Base-by-base conservation (phyloP, 495 filamentous ascomycete genomes). In the Letharia columbiana region DNA sequence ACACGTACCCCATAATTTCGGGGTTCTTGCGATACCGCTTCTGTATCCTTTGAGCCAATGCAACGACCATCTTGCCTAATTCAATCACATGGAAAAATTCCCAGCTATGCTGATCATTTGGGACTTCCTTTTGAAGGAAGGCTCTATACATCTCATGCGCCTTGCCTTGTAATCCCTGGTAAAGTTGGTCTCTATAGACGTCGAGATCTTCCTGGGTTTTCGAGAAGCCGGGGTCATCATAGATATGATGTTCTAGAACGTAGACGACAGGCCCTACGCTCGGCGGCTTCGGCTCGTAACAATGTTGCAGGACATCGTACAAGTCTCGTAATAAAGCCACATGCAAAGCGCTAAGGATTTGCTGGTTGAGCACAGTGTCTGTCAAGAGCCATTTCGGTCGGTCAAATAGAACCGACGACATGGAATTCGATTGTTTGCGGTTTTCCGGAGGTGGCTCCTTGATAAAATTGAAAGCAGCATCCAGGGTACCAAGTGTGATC, bases 1-100 rank as follows among this genome's bases (percentile, higher is more conserved):
- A 71, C 78, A 86, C 84, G 54, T 57, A 57, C 54, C 91, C 92
- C 88, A 96, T 87, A 64, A 98, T 87, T 58, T 90, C 88, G 2
- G 91, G 91, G 66, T 89, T 96, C 66, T 89, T 92, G 65, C 84
- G 83, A 75, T 93, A 99, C 33, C 95, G 86, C 75, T 96, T 98
- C 77, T 91, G 87, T 67, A 96, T 93, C 74, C 85, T 91, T 68
- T 92, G 85, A 37, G 86, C 87, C 35, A 96, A 81, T 68, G 88
- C 89, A 13, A 90, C 85, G 5, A 97, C 89, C 1, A 88, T 83
- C 72, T 96, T 89, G 31, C 91, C 91, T 50, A 98, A 85, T 68
- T 92, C 83, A 63, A 96, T 89, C 60, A 98, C 86, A 75, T 97
- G 87, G 64, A 82, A 89, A 70, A 92, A 88, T 67, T 94, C 83